phyloP scores from a whole-genome alignment of 1,139 yeast species.

The Yamadazyma aaseri region DNA sequence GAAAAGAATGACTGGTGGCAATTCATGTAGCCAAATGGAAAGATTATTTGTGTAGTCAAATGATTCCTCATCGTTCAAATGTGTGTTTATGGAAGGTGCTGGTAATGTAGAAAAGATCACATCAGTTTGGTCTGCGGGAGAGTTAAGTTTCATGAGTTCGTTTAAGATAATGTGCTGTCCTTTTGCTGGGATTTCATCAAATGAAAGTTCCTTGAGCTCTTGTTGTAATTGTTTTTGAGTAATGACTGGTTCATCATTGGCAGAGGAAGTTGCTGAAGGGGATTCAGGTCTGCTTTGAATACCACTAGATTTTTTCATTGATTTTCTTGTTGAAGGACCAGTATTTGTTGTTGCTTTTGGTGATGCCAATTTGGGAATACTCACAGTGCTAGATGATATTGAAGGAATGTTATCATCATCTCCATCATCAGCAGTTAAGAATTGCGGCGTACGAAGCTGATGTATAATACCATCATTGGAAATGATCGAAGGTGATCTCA shows the following conservation, averaged over 20 bases:
- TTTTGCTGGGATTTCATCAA: constrained; percentile 84
- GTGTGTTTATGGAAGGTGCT: constrained; percentile 81
- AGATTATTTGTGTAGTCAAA: constrained; percentile 73
- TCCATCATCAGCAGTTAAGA: constrained; percentile 32
- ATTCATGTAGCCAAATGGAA: constrained; percentile 73
- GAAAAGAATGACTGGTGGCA: constrained; percentile 79
- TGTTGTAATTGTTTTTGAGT: constrained; percentile 39
- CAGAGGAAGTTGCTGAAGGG: background rate
- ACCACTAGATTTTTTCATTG: background rate
- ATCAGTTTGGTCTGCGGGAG: constrained; percentile 58
- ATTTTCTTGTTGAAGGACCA: constrained; percentile 4
- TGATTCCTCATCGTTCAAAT: constrained; percentile 64
- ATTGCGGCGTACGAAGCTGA: constrained; percentile 36
- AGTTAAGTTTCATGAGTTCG: constrained; percentile 68
- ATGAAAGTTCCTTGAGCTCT: constrained; percentile 48
- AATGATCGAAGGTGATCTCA: constrained; percentile 34
- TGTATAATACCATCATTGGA: constrained; percentile 39
- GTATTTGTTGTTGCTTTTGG: constrained; percentile 3
- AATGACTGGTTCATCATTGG: constrained; percentile 13
- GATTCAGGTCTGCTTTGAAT: background rate
- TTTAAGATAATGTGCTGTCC: constrained; percentile 89
- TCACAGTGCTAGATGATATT: constrained; percentile 13
- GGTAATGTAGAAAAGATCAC: constrained; percentile 88
- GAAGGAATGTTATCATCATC: constrained; percentile 20
- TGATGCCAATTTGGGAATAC: constrained; percentile 8